Evolutionary conservation across 1,284 basidiomycete species (phyloP).

Genomic region (Rhodofomes roseus): DNA sequence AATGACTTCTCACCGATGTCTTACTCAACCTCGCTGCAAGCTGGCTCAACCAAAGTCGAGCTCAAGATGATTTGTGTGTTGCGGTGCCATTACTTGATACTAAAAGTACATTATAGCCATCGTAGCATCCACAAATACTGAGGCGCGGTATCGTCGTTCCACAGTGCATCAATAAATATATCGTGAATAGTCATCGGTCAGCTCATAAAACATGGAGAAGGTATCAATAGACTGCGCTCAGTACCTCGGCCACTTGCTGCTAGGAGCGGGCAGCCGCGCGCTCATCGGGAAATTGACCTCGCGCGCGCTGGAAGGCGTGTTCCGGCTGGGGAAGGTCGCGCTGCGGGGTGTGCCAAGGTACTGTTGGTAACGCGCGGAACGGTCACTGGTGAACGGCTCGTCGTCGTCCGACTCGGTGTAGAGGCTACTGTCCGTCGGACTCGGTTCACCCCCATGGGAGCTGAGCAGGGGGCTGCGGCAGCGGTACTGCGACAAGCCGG

Average conservation of each 20-base stretch:
- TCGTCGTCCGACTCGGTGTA: conserved; percentile 4
- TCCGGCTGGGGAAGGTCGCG: conserved; percentile 5
- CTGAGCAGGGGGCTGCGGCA: background rate
- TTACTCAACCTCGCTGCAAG: too few species aligned
- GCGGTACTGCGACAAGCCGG: background rate
- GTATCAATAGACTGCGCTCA: background rate
- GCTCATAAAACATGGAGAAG: background rate
- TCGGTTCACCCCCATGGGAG: background rate
- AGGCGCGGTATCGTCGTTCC: background rate
- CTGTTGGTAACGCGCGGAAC: conserved; percentile 1
- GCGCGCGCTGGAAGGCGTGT: background rate
- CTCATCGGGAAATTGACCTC: conserved; percentile 2
- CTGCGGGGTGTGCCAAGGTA: conserved; percentile 5
- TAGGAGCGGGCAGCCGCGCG: background rate
- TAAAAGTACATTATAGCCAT: background rate
- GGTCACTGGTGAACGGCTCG: background rate
- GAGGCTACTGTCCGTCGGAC: background rate
- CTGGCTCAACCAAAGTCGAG: too few species aligned
- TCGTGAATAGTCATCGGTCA: background rate
- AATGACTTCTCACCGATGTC: too few species aligned
- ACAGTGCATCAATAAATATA: background rate
- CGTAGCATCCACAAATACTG: background rate
- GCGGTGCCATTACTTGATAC: background rate
- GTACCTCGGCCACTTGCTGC: conserved; percentile 1
- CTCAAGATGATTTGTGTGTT: background rate